Percentiles rank a stretch among this genome's conserved stretches.
Conservation (phyloP, 1,284 basidiomycete species). For the Hemileia vastatrix region DNA sequence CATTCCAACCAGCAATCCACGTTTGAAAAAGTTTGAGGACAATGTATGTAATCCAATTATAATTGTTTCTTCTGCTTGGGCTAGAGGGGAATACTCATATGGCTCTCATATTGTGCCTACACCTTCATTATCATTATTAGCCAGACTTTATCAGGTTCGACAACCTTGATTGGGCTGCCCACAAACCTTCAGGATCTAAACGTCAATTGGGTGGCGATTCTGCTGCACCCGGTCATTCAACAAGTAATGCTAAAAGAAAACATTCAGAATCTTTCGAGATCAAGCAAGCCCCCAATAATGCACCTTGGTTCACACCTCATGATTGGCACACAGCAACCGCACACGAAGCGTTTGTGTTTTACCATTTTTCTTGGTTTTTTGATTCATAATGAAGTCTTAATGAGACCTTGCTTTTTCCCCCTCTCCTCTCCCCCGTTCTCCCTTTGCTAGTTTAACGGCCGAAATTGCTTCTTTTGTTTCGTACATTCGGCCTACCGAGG, state of each 20-base stretch:
- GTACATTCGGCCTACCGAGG: conserved; percentile 75
- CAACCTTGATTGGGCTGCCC: not conserved
- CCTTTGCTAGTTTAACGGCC: conserved; percentile 56
- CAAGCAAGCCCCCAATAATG: not conserved
- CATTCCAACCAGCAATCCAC: no score
- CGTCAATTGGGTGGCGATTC: not conserved
- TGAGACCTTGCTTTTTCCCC: no score
- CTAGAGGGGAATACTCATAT: no score
- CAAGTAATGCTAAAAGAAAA: conserved; percentile 6
- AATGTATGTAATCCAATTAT: no score
- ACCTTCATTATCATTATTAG: no score
- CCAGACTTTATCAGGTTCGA: conserved; percentile 10
- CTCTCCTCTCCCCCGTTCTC: not conserved
- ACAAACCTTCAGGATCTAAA: not conserved
- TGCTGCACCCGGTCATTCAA: conserved; percentile 9
- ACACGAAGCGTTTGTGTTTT: not conserved
- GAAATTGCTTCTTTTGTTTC: conserved; percentile 75
- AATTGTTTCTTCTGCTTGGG: no score
- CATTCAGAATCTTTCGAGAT: conserved; percentile 4
- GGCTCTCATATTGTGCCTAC: no score
- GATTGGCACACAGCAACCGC: not conserved
- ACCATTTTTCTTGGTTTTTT: not conserved
- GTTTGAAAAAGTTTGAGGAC: no score
- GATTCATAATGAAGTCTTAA: not conserved
- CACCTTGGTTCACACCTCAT: not conserved